A percentile compares a stretch with the other conserved stretches of the same genome.
Evolutionary conservation across 1,284 basidiomycete genomes (phyloP).

Genomic region (Ceratobasidium sp.): DNA sequence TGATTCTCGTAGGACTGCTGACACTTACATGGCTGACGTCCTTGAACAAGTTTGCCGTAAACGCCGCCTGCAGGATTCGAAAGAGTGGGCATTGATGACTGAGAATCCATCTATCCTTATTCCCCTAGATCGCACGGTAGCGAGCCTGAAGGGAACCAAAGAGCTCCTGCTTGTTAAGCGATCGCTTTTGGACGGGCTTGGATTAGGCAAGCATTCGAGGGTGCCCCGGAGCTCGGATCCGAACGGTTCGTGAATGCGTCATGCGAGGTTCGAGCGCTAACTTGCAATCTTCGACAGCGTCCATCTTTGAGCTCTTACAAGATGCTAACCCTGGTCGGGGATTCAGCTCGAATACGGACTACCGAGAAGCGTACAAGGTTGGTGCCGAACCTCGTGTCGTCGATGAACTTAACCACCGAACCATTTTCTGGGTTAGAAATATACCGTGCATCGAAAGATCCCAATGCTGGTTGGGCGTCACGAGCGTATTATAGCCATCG

Average conservation of each 20-base stretch:
- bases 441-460: constrained; percentile 93
- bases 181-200: constrained; percentile 75
- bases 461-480: constrained; percentile 93
- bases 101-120: constrained; percentile 86
- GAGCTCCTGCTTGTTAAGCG: constrained; percentile 89
- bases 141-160: constrained; percentile 88
- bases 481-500: constrained; percentile 92
- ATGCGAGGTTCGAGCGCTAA: constrained; percentile 2
- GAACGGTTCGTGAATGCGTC: constrained; percentile 72
- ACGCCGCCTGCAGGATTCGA: constrained; percentile 78
- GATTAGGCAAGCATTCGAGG: constrained; percentile 69
- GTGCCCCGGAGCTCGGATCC: constrained; percentile 83
- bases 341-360: constrained; percentile 42
- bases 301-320: constrained; percentile 89
- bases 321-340: constrained; percentile 55
- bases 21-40: constrained; percentile 98
- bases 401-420: not conserved
- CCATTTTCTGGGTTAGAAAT: constrained; percentile 71
- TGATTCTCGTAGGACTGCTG: constrained; percentile 73
- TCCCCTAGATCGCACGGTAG: constrained; percentile 95
- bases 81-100: constrained; percentile 87
- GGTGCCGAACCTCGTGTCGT: constrained; percentile 50
- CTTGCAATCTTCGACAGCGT: constrained; percentile 68
- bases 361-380: constrained; percentile 80
- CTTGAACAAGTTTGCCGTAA: constrained; percentile 87